These are phyloP conservation scores for Huntiella decipiens DNA, from an alignment of 2,329 filamentous ascomycete genomes.

Conservation along the genomic window DNA sequence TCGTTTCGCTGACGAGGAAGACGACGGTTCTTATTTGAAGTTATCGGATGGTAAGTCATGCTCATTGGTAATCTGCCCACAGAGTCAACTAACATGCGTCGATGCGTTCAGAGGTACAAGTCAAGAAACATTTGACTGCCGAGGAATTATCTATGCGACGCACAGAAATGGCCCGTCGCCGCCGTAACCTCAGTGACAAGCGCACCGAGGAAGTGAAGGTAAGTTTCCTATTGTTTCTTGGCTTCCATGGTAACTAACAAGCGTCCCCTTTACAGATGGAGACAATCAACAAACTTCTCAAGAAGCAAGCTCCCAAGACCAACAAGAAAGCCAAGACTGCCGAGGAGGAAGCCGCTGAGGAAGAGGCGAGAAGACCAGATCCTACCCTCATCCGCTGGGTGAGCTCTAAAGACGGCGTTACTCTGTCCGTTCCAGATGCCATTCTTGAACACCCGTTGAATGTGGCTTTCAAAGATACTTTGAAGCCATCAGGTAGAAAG, in stretches of 20 bases:
- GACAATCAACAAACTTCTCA: slow-evolving; percentile 77
- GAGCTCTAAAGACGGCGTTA: slow-evolving; percentile 44
- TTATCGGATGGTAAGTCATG: slow-evolving; percentile 34
- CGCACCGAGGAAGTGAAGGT: slow-evolving; percentile 46
- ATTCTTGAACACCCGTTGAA: slow-evolving; percentile 47
- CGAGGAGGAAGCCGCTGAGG: slow-evolving; percentile 21
- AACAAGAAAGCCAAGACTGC: slow-evolving; percentile 31
- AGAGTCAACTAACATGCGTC: background rate
- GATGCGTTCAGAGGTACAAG: slow-evolving; percentile 39
- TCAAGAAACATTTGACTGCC: slow-evolving; percentile 41
- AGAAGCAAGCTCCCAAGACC: slow-evolving; percentile 66
- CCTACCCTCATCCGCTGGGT: slow-evolving; percentile 52
- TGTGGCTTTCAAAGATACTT: slow-evolving; percentile 28
- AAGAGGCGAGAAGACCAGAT: slow-evolving; percentile 32
- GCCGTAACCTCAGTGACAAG: slow-evolving; percentile 45
- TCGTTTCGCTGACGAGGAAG: slow-evolving; percentile 35
- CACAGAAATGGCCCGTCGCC: slow-evolving; percentile 41
- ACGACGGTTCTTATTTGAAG: slow-evolving; percentile 32
- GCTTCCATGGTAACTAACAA: background rate
- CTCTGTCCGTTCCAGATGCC: slow-evolving; percentile 46
- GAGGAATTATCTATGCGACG: slow-evolving; percentile 43
- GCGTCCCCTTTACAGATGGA: slow-evolving; percentile 41
- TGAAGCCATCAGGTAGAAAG: slow-evolving; percentile 13
- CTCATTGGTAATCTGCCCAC: background rate
- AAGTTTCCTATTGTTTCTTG: slow-evolving; percentile 9